Base-by-base conservation (phyloP, 108 stramenopile species). In the Nitzschia inconspicua region DNA sequence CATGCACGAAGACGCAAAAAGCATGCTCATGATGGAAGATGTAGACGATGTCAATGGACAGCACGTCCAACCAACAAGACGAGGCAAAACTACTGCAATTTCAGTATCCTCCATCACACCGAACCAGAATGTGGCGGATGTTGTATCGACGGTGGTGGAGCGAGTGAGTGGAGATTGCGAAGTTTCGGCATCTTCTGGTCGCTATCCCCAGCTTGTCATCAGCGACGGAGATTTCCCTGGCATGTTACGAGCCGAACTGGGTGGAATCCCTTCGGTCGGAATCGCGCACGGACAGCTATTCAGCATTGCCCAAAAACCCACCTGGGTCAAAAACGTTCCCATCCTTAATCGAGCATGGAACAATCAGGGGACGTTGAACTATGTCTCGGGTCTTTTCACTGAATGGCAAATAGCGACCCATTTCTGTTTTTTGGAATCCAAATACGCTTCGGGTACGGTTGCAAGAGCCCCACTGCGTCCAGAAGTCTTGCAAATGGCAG, bases 281-380 rank as follows among this genome's bases (percentile, higher is more conserved):
- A 57, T 72, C 26, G 52, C 70, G n/a, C 70, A 72, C 44, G 70
- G 70, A 50, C 63, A 72, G 47, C 56, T 52, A 11, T 72, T 72
- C 37, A 14, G 9, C 20, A 65, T 72, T 39, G 70, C 37, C 3
- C 57, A 65, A 32, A 56, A 57, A 26, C 70, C 70, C 1, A 3
- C 31, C n/a, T 72, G 55, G 56, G 29, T 65, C 19, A 56, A 18
- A 47, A 37, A 52, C 4, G 39, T 53, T 16, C 24, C 7, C 4
- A 29, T n/a, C 4, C 42, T 70, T 9, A 52, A 32, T n/a, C 14
- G 24, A 16, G 52, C 61, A 4, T 70, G 68, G 61, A n/a, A 53
- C 34, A 54, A 37, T 14, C 42, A 70, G 42, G 46, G 37, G 19
- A 14, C 20, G 29, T 28, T 63, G 5, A 70, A 70, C 26, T 31